phyloP scores from a whole-genome alignment of 2,329 filamentous ascomycete species.

The Fusarium sp. region DNA sequence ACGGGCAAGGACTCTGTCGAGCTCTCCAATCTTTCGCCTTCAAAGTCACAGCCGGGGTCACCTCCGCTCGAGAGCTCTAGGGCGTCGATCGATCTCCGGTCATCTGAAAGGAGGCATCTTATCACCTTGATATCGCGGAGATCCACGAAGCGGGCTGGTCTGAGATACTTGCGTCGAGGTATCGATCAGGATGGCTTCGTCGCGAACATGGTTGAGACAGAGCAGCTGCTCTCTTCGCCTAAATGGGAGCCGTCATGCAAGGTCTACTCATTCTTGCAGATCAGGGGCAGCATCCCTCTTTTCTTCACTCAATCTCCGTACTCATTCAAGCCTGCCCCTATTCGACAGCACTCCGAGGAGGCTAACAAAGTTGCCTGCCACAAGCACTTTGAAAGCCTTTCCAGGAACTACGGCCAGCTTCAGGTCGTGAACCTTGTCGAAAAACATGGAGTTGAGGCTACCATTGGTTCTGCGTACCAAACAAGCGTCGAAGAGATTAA shows the following conservation, averaged over 20 bases:
- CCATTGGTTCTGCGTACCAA: constrained; percentile 85
- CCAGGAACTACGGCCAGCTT: constrained; percentile 79
- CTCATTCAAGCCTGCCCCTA: constrained; percentile 88
- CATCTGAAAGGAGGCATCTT: constrained; percentile 74
- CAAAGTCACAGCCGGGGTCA: constrained; percentile 47
- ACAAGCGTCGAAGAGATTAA: constrained; percentile 78
- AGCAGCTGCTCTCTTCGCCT: constrained; percentile 87
- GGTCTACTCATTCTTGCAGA: constrained; percentile 87
- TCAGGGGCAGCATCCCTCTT: constrained; percentile 91
- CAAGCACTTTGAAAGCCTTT: constrained; percentile 82
- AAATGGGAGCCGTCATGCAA: constrained; percentile 75
- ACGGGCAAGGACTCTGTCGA: constrained; percentile 63
- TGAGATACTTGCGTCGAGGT: constrained; percentile 91
- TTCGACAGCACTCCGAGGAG: constrained; percentile 84
- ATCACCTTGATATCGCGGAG: constrained; percentile 94
- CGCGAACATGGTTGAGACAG: constrained; percentile 94
- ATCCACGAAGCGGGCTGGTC: constrained; percentile 86
- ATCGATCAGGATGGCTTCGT: constrained; percentile 91
- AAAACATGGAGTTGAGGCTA: constrained; percentile 85
- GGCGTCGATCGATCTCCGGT: constrained; percentile 59
- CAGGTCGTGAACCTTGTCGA: constrained; percentile 91
- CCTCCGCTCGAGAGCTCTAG: constrained; percentile 46
- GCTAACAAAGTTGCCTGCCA: constrained; percentile 85
- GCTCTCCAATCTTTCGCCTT: constrained; percentile 57
- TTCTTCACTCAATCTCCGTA: constrained; percentile 98